Evolutionary conservation across 1,284 basidiomycete genomes (phyloP), one percentile per base, ranked within the genome.

Genomic region (Leccinum solheimii): DNA sequence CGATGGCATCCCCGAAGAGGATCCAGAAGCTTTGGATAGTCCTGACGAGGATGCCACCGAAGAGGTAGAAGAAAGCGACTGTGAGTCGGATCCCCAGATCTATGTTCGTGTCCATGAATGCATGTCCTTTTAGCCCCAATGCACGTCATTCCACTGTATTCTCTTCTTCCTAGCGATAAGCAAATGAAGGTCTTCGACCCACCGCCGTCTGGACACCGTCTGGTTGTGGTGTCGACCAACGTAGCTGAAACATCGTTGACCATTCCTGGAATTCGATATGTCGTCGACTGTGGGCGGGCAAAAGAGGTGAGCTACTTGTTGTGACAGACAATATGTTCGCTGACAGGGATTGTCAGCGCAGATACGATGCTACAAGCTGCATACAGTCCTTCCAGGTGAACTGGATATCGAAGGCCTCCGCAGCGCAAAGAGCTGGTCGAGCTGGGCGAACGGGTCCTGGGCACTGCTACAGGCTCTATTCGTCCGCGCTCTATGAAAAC

Each of bases 231-330:
- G 0, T 92, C 97, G 1, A 99, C 97, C 5, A 99, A 99, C 74
- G 95, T 99, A 64, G 97, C 97, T 6, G 97, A 99, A 78, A 99
- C 97, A 0, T 99, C 97, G 5, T 78, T 99, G 16, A 98, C 95
- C 0, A 97, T 99, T 63, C 97, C 98, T 68, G 96, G 96, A 61
- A 98, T 99, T 69, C 88, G 97, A 56, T 99, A 96, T 75, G 97
- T 99, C 30, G 90, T 99, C 43, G 97, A 99, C 72, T 89, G 92
- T 51, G 97, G 97, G 0, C 94, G 94, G 76, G 96, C 93, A 58
- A 99, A 99, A 78, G 97, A 99, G 83, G 93, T 92, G 65, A 61
- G 78, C 66, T 40, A 56, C 16, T 49, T 61, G 32, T 40, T 43
- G 19, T 36, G 40, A 40, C 36, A 34, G 13, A 27, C 34, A 19